A percentile compares a stretch with the other conserved stretches of the same genome.
Evolutionary conservation across 805 yeast species (phyloP).

Genomic region (Metschnikowia dekortorum): DNA sequence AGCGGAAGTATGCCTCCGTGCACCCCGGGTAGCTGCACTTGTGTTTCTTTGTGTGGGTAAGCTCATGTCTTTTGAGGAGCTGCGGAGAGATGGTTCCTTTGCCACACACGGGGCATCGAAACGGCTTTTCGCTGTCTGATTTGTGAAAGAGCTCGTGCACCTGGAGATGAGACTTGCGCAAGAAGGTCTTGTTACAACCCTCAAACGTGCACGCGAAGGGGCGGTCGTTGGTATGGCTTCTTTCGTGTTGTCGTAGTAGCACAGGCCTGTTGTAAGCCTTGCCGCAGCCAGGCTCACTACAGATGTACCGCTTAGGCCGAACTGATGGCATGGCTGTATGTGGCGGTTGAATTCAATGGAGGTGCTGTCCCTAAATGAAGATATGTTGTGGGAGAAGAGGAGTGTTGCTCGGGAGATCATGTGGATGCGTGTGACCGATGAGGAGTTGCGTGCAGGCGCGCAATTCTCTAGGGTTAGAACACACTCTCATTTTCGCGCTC

Average conservation of each 20-base stretch:
- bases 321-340: slow-evolving; percentile 7
- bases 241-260: slow-evolving; percentile 71
- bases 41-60: slow-evolving; percentile 56
- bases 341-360: not conserved
- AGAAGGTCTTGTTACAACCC: slow-evolving; percentile 61
- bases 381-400: not conserved
- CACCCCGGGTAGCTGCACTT: slow-evolving; percentile 62
- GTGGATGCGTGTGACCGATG: not conserved
- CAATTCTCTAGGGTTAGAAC: not conserved
- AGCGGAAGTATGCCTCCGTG: slow-evolving; percentile 62
- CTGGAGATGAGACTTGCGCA: slow-evolving; percentile 73
- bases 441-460: not conserved
- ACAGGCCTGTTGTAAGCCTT: slow-evolving; percentile 82
- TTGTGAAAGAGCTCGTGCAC: slow-evolving; percentile 71
- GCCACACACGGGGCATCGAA: slow-evolving; percentile 66
- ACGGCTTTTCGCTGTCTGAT: slow-evolving; percentile 54
- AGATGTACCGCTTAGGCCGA: slow-evolving; percentile 58
- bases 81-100: slow-evolving; percentile 80
- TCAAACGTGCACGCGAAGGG: slow-evolving; percentile 61
- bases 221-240: slow-evolving; percentile 75
- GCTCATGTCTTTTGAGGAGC: slow-evolving; percentile 78
- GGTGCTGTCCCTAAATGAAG: too few species aligned
- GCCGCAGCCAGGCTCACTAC: slow-evolving; percentile 62
- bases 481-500: not conserved
- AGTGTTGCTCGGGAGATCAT: not conserved